A percentile compares a stretch with the other conserved stretches of the same genome.
phyloP scores from a whole-genome alignment of 768 basidiomycete genomes.

The Neoboletus magnificus region DNA sequence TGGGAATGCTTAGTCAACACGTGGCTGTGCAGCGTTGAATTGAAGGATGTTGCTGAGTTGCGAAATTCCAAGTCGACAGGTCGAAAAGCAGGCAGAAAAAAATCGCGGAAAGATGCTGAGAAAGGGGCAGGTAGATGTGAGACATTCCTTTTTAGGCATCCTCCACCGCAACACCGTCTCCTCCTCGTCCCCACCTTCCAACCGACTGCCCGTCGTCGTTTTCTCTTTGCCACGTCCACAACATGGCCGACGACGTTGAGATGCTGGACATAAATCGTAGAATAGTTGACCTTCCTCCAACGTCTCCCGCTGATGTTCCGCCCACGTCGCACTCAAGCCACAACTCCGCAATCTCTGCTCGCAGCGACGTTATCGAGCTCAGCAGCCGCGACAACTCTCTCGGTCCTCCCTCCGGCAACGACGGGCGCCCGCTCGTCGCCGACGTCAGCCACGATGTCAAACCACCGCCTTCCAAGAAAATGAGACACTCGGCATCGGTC shows the following conservation, averaged over 20 bases:
- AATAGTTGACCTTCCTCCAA: not conserved
- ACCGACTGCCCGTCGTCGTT: not conserved
- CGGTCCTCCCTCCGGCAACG: constrained; percentile 13
- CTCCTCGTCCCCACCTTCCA: constrained; percentile 28
- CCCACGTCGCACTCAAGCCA: constrained; percentile 14
- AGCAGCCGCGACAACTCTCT: constrained; percentile 32
- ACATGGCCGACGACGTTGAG: constrained; percentile 29
- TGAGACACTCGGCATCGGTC: constrained; percentile 24
- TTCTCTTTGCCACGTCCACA: not conserved
- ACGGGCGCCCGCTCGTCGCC: constrained; percentile 10
- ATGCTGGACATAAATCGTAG: constrained; percentile 23
- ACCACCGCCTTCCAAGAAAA: constrained; percentile 31
- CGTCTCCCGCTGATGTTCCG: constrained; percentile 6
- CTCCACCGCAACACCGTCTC: constrained; percentile 31
- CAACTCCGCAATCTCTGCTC: constrained; percentile 16
- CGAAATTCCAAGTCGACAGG: constrained; percentile 26
- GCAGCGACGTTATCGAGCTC: constrained; percentile 27
- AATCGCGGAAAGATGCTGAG: constrained; percentile 28
- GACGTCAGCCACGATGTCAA: constrained; percentile 21
- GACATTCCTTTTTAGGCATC: constrained; percentile 38
- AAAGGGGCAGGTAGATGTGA: constrained; percentile 24
- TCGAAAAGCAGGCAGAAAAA: constrained; percentile 24
- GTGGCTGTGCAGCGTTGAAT: constrained; percentile 11
- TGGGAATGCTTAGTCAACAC: constrained; percentile 24
- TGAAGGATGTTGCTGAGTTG: constrained; percentile 10